These are phyloP conservation scores for Penicillium rolfsii DNA, from an alignment of 2,329 filamentous ascomycete species.

Conservation along the genomic window DNA sequence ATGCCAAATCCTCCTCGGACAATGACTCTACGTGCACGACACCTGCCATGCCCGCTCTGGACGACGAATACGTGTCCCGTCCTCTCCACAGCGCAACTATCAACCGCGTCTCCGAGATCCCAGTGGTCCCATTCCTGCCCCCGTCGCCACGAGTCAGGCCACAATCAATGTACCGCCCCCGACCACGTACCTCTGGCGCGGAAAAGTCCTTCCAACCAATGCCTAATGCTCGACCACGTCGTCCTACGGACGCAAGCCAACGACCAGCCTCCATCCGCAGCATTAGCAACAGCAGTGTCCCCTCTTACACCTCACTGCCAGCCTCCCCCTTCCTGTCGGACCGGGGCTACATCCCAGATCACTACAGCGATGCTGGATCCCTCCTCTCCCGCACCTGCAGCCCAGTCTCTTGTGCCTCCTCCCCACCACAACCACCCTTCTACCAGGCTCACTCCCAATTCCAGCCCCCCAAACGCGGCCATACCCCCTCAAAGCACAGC, in stretches of 20 bases:
- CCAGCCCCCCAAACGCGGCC: constrained; percentile 27
- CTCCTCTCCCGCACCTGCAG: constrained; percentile 19
- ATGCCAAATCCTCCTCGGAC: neutral
- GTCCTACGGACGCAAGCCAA: constrained; percentile 24
- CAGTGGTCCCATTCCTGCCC: constrained; percentile 25
- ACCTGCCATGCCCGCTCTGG: neutral
- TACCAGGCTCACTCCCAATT: constrained; percentile 17
- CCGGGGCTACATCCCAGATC: constrained; percentile 22
- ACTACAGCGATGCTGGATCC: constrained; percentile 26
- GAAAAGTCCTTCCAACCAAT: constrained; percentile 24
- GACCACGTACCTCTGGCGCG: constrained; percentile 28
- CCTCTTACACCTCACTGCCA: constrained; percentile 21
- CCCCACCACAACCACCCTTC: constrained; percentile 23
- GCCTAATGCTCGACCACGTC: constrained; percentile 14
- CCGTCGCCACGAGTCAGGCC: constrained; percentile 22
- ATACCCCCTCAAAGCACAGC: constrained; percentile 31
- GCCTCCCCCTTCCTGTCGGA: constrained; percentile 20
- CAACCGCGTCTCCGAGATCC: constrained; percentile 31
- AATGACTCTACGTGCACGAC: constrained; percentile 4
- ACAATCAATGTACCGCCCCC: constrained; percentile 31
- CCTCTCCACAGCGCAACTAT: constrained; percentile 25
- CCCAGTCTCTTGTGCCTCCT: constrained; percentile 11
- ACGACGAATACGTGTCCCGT: constrained; percentile 10
- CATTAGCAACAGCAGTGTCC: constrained; percentile 28
- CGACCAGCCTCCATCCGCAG: constrained; percentile 34